Evolutionary conservation across 2,329 filamentous ascomycete species (phyloP), one percentile per base, ranked within the genome.

Genomic region (Tetracladium maxilliforme): DNA sequence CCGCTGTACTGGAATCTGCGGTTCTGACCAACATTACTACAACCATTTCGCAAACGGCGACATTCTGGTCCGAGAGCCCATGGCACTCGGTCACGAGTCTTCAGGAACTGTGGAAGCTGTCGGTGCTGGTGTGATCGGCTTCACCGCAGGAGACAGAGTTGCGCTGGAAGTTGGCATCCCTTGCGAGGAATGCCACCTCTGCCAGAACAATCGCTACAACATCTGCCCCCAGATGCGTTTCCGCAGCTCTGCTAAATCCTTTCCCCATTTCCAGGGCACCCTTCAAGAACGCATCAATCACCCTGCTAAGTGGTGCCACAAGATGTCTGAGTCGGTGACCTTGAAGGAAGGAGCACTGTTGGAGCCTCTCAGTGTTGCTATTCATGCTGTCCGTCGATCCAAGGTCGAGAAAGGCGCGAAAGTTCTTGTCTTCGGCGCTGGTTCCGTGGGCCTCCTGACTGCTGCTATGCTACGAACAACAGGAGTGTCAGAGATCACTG

Each of bases 1-100:
- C 48, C 79, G 84, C 52, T 90, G 79, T 54, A 93, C 84, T 5
- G 86, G 86, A 27, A 93, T 93, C 41, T 93, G 86, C 60, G 86
- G 71, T 43, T 72, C 66, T 26, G 71, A 77, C 20, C 12, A 13
- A 22, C 20, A 22, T 14, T 22, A 22, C 10, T 22, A 22, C 14
- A 22, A 12, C 20, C 10, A 22, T 22, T 22, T 22, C 14, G 13
- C 12, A 12, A 22, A 22, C 14, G 20, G 20, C 12, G 14, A 14
- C 14, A 22, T 22, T 22, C 20, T 13, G 84, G 68, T 86, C 20
- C 20, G 20, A 12, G 20, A 22, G 20, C 12, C 20, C 14, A 22
- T 71, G 70, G 19, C 38, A 12, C 43, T 56, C 12, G 37, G 37
- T 12, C 36, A 39, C 17, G 37, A 39, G 19, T 29, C 32, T 15